Evolutionary conservation across 2,329 filamentous ascomycete species (phyloP).

Genomic region (Trichophyton equinum): DNA sequence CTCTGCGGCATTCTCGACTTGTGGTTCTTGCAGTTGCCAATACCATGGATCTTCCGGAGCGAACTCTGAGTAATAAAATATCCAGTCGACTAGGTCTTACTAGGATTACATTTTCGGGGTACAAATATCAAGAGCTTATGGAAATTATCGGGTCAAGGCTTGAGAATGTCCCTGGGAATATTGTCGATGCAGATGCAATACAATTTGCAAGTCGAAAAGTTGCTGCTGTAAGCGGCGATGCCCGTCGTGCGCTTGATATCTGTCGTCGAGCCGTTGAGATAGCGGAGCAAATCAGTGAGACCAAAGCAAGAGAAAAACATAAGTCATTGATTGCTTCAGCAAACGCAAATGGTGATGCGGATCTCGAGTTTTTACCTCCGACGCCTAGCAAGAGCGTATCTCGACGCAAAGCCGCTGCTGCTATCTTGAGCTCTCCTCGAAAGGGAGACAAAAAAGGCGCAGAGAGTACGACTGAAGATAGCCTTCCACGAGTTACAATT

Average conservation of each 20-base stretch:
- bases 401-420: conserved; percentile 10
- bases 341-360: conserved; percentile 16
- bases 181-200: conserved; percentile 85
- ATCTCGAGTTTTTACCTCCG: conserved; percentile 27
- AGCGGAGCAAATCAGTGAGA: conserved; percentile 59
- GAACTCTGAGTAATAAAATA: conserved; percentile 96
- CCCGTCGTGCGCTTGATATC: conserved; percentile 82
- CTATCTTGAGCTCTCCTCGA: not conserved
- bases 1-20: conserved; percentile 74
- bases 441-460: not conserved
- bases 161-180: conserved; percentile 71
- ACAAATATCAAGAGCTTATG: conserved; percentile 95
- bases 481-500: conserved; percentile 62
- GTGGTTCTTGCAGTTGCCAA: conserved; percentile 97
- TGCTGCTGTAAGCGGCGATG: conserved; percentile 89
- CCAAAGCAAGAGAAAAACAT: conserved; percentile 9
- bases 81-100: conserved; percentile 82
- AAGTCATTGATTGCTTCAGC: conserved; percentile 8
- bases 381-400: conserved; percentile 33
- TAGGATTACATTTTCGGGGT: conserved; percentile 91
- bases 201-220: conserved; percentile 96
- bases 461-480: conserved; percentile 7
- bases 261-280: conserved; percentile 91
- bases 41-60: conserved; percentile 94
- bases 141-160: conserved; percentile 92